phyloP scores from a whole-genome alignment of 2,329 filamentous ascomycete species.

The Ceratocystis harringtonii region DNA sequence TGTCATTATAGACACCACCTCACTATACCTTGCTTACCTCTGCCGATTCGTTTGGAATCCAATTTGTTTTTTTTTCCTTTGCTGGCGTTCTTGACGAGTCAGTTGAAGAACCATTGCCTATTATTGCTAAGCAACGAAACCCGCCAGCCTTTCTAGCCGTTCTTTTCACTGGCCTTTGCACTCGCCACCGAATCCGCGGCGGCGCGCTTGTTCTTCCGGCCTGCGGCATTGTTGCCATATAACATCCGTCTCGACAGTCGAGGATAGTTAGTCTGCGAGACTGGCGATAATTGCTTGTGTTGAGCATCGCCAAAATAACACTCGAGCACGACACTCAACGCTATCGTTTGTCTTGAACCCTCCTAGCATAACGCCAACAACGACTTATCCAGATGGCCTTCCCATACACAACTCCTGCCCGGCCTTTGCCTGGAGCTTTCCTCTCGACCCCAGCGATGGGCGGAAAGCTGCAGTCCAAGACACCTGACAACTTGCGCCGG shows the following conservation, averaged over 20 bases:
- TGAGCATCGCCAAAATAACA: background rate
- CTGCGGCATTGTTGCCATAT: background rate
- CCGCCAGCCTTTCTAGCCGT: background rate
- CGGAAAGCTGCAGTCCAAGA: constrained; percentile 23
- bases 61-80: background rate
- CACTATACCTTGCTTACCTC: background rate
- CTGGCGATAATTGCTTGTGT: no score
- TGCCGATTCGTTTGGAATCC: background rate
- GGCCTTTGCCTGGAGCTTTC: constrained; percentile 60
- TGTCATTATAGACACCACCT: no score
- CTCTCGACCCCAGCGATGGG: constrained; percentile 55
- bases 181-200: background rate
- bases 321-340: background rate
- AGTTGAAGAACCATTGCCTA: background rate
- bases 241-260: background rate
- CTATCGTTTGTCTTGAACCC: background rate
- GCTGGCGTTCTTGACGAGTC: background rate
- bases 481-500: constrained; percentile 34
- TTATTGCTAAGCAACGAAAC: background rate
- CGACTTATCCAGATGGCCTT: constrained; percentile 35
- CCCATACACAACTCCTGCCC: constrained; percentile 47
- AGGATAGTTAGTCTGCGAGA: background rate
- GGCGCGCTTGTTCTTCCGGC: background rate
- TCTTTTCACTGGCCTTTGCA: background rate
- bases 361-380: background rate